These are phyloP conservation scores for Populus tremula DNA, from an alignment of 345 rosid genomes.

Conservation along the genomic window DNA sequence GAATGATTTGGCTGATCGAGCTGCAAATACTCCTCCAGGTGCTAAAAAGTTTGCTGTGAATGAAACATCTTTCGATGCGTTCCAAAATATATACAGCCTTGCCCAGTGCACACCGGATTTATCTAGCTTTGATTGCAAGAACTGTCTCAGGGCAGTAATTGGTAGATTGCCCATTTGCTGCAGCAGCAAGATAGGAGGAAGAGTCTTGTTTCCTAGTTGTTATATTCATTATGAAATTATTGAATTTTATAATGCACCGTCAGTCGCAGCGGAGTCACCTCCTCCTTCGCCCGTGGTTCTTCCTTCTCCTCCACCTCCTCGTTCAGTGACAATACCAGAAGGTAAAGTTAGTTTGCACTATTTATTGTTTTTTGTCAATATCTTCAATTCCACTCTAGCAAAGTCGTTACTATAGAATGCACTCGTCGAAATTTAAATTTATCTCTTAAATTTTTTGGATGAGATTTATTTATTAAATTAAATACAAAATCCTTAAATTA, in stretches of 20 bases:
- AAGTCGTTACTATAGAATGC: too few species aligned
- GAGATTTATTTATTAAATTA: too few species aligned
- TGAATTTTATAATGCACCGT: constrained; percentile 16
- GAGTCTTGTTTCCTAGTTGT: constrained; percentile 42
- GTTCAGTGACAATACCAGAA: constrained; percentile 4
- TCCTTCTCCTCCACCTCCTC: constrained; percentile 21
- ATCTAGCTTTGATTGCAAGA: constrained; percentile 21
- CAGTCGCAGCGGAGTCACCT: not conserved
- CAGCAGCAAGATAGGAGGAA: constrained; percentile 27
- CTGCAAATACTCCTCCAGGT: constrained; percentile 17
- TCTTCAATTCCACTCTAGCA: not conserved
- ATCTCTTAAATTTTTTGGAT: too few species aligned
- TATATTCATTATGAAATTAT: constrained; percentile 35
- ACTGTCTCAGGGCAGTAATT: constrained; percentile 33
- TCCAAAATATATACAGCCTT: constrained; percentile 33
- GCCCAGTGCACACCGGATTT: constrained; percentile 57
- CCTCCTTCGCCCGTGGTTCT: not conserved
- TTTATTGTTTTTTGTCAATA: not conserved
- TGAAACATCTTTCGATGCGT: not conserved
- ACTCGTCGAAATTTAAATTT: too few species aligned
- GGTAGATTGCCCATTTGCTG: constrained; percentile 27
- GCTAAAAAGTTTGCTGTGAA: constrained; percentile 34
- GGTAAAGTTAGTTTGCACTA: constrained; percentile 4
- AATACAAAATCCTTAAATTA: too few species aligned
- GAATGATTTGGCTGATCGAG: constrained; percentile 10